These are phyloP conservation scores for Penicillium silybi DNA, from an alignment of 495 filamentous ascomycete species.

Conservation along the genomic window DNA sequence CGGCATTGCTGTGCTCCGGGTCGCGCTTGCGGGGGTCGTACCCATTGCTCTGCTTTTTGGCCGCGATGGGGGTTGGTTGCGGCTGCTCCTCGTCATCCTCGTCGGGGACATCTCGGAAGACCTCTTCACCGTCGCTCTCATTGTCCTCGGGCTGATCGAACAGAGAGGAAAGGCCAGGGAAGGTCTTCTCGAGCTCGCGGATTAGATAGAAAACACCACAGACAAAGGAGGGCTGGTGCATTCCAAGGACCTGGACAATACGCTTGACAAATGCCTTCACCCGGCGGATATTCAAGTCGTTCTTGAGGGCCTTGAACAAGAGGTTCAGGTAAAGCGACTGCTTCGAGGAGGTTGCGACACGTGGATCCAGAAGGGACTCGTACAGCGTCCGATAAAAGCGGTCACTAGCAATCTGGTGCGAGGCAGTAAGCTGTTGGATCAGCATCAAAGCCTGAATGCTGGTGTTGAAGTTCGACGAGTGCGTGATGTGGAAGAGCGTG, in stretches of 20 bases:
- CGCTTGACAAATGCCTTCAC: conserved; percentile 95
- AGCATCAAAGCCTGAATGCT: conserved; percentile 93
- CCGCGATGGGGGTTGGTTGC: conserved; percentile 12
- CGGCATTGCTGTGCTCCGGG: conserved; percentile 85
- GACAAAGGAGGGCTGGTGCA: conserved; percentile 90
- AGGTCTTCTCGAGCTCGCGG: conserved; percentile 70
- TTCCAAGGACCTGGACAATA: conserved; percentile 74
- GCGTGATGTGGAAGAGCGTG: conserved; percentile 89
- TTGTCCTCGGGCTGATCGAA: conserved; percentile 68
- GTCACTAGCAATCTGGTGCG: conserved; percentile 74
- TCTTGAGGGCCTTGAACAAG: conserved; percentile 79
- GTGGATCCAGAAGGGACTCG: conserved; percentile 87
- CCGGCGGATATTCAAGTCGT: conserved; percentile 78
- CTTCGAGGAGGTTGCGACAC: conserved; percentile 85
- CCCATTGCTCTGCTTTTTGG: conserved; percentile 27
- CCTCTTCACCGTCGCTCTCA: conserved; percentile 65
- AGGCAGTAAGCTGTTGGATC: conserved; percentile 83
- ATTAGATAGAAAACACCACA: conserved; percentile 87
- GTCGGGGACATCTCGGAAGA: conserved; percentile 66
- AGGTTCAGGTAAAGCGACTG: conserved; percentile 93
- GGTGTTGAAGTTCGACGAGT: conserved; percentile 98
- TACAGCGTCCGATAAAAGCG: conserved; percentile 94
- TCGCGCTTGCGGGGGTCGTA: conserved; percentile 92
- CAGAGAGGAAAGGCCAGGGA: conserved; percentile 69
- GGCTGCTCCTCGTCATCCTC: conserved; percentile 40